These are phyloP conservation scores for Monilinia fructigena DNA, from an alignment of 2,329 filamentous ascomycete species.

Conservation along the genomic window DNA sequence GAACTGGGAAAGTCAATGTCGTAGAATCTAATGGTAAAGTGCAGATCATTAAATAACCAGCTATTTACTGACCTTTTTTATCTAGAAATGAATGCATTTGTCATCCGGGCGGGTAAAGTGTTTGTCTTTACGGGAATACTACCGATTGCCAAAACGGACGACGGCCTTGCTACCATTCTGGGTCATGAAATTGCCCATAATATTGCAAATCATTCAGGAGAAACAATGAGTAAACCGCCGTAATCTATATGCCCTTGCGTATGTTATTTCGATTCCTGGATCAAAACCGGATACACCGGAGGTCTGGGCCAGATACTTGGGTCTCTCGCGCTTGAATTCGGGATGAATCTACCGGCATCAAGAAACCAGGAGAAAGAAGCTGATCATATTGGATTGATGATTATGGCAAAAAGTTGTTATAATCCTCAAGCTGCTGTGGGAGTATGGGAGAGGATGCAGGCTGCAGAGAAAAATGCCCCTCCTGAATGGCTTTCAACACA, in stretches of 20 bases:
- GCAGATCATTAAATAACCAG: neutral
- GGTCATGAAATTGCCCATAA: slow-evolving; percentile 81
- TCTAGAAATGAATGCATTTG: slow-evolving; percentile 65
- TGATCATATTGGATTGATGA: slow-evolving; percentile 77
- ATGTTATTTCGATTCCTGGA: slow-evolving; percentile 42
- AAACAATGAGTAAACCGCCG: slow-evolving; percentile 51
- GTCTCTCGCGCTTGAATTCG: slow-evolving; percentile 50
- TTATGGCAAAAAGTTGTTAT: slow-evolving; percentile 80
- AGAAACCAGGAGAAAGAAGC: slow-evolving; percentile 74
- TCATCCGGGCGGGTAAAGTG: slow-evolving; percentile 75
- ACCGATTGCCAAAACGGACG: slow-evolving; percentile 63
- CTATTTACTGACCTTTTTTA: neutral
- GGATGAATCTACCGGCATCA: slow-evolving; percentile 67
- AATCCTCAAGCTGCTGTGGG: slow-evolving; percentile 64
- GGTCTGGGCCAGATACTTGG: slow-evolving; percentile 35
- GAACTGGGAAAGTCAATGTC: slow-evolving; percentile 72
- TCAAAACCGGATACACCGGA: slow-evolving; percentile 28
- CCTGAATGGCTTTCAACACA: slow-evolving; percentile 77
- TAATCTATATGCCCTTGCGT: slow-evolving; percentile 43
- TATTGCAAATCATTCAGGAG: slow-evolving; percentile 65
- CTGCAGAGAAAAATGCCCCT: slow-evolving; percentile 49
- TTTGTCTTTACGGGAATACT: slow-evolving; percentile 76
- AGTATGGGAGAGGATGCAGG: slow-evolving; percentile 68
- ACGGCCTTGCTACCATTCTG: slow-evolving; percentile 71
- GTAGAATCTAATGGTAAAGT: slow-evolving; percentile 59